These are phyloP conservation scores for Tubosaeta sp. DNA, from an alignment of 768 basidiomycete genomes.

Conservation along the genomic window DNA sequence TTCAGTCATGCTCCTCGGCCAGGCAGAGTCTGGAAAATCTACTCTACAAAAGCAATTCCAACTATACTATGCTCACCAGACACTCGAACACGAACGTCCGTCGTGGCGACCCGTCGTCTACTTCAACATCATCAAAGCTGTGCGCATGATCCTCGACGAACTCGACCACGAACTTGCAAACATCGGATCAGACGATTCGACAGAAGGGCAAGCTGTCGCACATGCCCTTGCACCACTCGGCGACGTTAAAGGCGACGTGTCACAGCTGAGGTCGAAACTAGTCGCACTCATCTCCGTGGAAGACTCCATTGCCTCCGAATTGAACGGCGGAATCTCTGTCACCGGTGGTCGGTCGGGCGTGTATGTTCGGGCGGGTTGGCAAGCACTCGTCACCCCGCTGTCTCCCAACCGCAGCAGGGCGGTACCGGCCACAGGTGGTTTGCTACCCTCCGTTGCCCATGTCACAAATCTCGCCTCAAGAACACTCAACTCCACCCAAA, in stretches of 20 bases:
- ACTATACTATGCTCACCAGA: slow-evolving; percentile 67
- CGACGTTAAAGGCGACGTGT: slow-evolving; percentile 42
- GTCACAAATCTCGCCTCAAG: slow-evolving; percentile 53
- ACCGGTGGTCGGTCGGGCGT: slow-evolving; percentile 58
- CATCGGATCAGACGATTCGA: slow-evolving; percentile 24
- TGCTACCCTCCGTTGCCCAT: slow-evolving; percentile 31
- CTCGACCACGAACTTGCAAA: slow-evolving; percentile 54
- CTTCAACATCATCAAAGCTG: slow-evolving; percentile 78
- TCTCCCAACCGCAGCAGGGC: slow-evolving; percentile 41
- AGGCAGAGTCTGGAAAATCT: slow-evolving; percentile 80
- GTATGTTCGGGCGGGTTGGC: slow-evolving; percentile 72
- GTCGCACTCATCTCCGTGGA: slow-evolving; percentile 65
- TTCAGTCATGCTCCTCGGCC: slow-evolving; percentile 70
- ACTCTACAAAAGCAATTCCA: slow-evolving; percentile 85
- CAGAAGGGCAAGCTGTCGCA: slow-evolving; percentile 30
- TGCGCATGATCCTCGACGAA: slow-evolving; percentile 70
- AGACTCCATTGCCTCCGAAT: slow-evolving; percentile 60
- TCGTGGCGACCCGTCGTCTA: slow-evolving; percentile 80
- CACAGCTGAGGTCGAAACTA: slow-evolving; percentile 49
- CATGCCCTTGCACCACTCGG: slow-evolving; percentile 31
- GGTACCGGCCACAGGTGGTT: slow-evolving; percentile 32
- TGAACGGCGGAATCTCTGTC: slow-evolving; percentile 61
- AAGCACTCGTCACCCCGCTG: slow-evolving; percentile 46
- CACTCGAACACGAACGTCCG: slow-evolving; percentile 65
- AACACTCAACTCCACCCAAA: slow-evolving; percentile 44